Conservation (phyloP, 2,329 filamentous ascomycete species). For the Cladophialophora bantiana region DNA sequence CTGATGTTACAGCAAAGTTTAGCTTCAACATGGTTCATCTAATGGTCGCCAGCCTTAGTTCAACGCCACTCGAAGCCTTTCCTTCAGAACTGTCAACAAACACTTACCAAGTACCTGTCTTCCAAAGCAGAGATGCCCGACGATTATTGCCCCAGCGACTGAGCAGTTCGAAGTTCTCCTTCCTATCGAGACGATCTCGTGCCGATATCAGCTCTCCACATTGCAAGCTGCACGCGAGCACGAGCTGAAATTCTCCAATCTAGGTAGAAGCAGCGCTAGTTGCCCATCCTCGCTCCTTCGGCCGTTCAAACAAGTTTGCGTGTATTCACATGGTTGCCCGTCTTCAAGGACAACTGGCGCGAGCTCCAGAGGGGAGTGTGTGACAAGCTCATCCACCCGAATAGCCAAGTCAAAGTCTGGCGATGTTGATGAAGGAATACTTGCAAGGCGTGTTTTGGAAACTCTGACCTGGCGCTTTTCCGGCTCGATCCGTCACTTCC, state of each 20-base stretch:
- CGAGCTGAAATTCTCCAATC: neutral
- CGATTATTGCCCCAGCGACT: neutral
- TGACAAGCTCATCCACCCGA: neutral
- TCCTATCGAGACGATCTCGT: neutral
- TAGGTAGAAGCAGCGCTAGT: neutral
- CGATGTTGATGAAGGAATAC: neutral
- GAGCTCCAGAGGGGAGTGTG: neutral
- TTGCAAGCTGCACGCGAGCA: neutral
- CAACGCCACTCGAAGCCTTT: slow-evolving; percentile 5
- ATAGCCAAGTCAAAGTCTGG: neutral
- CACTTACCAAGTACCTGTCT: neutral
- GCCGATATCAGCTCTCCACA: neutral
- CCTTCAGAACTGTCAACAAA: slow-evolving; percentile 1
- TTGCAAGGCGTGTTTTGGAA: neutral
- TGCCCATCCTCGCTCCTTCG: neutral
- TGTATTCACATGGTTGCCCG: neutral
- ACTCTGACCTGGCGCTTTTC: neutral
- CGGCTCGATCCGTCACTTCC: neutral
- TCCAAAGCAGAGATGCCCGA: neutral
- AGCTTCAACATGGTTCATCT: slow-evolving; percentile 1
- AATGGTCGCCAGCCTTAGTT: neutral
- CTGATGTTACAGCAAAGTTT: neutral
- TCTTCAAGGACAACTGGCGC: neutral
- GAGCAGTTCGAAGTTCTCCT: neutral
- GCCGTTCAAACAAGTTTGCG: neutral